phyloP scores from a whole-genome alignment of 768 basidiomycete genomes.

The Lentinula detonsa region DNA sequence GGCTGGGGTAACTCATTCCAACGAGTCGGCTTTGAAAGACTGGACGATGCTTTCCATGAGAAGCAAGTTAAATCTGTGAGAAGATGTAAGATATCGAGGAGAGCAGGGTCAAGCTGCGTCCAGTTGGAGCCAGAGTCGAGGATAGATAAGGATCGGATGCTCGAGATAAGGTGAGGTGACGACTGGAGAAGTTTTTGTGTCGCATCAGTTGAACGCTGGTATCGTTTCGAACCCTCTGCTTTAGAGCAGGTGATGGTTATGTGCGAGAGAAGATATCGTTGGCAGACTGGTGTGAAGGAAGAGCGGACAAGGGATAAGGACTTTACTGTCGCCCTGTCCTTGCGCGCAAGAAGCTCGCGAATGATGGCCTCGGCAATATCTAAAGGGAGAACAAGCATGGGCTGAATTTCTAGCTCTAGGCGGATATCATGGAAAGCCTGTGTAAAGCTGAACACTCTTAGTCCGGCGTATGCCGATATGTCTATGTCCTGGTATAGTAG shows the following conservation, averaged over 20 bases:
- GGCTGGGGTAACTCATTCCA: conserved; percentile 1
- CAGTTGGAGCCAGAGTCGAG: background rate
- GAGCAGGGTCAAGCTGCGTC: background rate
- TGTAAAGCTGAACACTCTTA: background rate
- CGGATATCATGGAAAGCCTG: background rate
- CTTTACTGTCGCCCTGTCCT: conserved; percentile 2
- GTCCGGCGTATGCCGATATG: background rate
- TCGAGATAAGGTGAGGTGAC: conserved; percentile 3
- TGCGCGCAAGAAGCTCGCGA: background rate
- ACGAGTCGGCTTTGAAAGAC: background rate
- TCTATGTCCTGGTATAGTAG: no score
- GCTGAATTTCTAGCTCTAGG: background rate
- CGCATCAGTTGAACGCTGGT: background rate
- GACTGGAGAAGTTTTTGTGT: background rate
- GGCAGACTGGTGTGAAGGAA: background rate
- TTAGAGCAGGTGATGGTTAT: background rate
- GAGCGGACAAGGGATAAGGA: conserved; percentile 2
- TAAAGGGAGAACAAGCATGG: background rate
- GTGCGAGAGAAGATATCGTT: conserved; percentile 1
- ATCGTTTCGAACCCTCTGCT: background rate
- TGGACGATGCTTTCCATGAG: background rate
- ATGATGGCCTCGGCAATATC: background rate
- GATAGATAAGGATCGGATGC: conserved; percentile 1
- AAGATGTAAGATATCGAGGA: background rate
- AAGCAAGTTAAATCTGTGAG: background rate